A percentile compares a stretch with the other conserved stretches of the same genome.
These are phyloP conservation scores for Abortiporus biennis DNA, from an alignment of 1,284 basidiomycete genomes.

Conservation along the genomic window DNA sequence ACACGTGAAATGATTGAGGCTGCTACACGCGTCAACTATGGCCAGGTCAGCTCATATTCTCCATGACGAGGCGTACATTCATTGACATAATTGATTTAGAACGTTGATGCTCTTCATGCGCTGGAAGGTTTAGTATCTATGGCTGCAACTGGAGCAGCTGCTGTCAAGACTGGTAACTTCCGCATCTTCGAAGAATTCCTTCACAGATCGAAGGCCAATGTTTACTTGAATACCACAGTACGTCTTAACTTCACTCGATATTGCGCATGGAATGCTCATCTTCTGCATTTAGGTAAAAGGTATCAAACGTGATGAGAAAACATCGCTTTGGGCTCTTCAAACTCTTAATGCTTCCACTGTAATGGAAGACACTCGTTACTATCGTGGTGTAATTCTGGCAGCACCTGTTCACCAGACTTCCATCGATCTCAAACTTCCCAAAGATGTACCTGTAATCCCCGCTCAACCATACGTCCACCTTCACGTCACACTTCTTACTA, in stretches of 20 bases:
- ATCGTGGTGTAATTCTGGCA: conserved; percentile 70
- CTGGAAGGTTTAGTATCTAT: conserved; percentile 74
- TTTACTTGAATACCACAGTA: conserved; percentile 68
- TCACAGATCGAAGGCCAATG: conserved; percentile 57
- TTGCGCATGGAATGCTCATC: conserved; percentile 3
- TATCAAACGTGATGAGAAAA: conserved; percentile 34
- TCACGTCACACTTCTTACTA: conserved; percentile 87
- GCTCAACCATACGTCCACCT: conserved; percentile 75
- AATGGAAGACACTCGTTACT: conserved; percentile 24
- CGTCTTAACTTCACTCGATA: conserved; percentile 13
- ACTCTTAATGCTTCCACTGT: conserved; percentile 16
- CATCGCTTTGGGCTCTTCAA: conserved; percentile 40
- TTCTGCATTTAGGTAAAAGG: conserved; percentile 39
- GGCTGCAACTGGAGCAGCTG: conserved; percentile 64
- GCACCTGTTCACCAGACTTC: conserved; percentile 66
- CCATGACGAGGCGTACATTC: not conserved
- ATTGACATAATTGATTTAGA: conserved; percentile 28
- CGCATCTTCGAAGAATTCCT: conserved; percentile 84
- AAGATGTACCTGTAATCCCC: conserved; percentile 43
- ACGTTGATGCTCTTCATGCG: conserved; percentile 74
- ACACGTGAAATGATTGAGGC: conserved; percentile 79
- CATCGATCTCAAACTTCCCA: conserved; percentile 43
- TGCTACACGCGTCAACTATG: conserved; percentile 87
- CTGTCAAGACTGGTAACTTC: conserved; percentile 80
- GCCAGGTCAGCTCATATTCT: conserved; percentile 46